A percentile compares a stretch with the other conserved stretches of the same genome.
These are phyloP conservation scores for Colletotrichum plurivorum DNA, from an alignment of 2,329 filamentous ascomycete genomes.

Conservation along the genomic window DNA sequence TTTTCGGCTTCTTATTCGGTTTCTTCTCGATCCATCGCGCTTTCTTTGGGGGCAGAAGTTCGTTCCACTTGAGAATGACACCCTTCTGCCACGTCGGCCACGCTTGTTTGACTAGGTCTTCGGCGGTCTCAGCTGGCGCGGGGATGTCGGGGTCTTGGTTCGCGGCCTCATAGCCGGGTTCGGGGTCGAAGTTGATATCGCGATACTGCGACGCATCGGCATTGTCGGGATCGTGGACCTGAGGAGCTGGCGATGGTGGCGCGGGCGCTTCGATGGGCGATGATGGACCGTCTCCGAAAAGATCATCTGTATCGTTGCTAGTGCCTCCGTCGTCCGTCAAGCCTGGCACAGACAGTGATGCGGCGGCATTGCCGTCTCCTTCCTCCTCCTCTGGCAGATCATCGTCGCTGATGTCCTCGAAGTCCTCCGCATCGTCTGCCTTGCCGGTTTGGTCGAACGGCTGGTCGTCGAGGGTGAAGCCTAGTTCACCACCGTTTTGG, in stretches of 20 bases:
- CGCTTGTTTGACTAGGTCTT: conserved; percentile 82
- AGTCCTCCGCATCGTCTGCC: conserved; percentile 93
- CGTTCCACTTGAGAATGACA: conserved; percentile 82
- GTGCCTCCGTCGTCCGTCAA: conserved; percentile 73
- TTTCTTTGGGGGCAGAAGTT: conserved; percentile 85
- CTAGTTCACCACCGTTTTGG: conserved; percentile 55
- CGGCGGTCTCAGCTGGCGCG: conserved; percentile 78
- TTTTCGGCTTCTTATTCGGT: conserved; percentile 83
- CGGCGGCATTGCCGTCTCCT: conserved; percentile 59
- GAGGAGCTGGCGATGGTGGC: conserved; percentile 60
- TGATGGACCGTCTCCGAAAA: conserved; percentile 75
- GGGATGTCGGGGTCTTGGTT: conserved; percentile 77
- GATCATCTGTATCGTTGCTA: conserved; percentile 74
- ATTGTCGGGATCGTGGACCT: conserved; percentile 56
- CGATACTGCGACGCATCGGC: conserved; percentile 55
- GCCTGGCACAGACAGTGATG: conserved; percentile 64
- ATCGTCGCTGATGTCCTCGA: conserved; percentile 90
- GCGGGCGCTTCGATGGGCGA: conserved; percentile 62
- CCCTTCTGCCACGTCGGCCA: conserved; percentile 87
- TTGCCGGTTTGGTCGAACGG: conserved; percentile 80
- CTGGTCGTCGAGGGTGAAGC: conserved; percentile 60
- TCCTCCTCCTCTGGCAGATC: conserved; percentile 88
- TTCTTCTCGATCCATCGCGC: conserved; percentile 84
- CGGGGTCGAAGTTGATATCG: conserved; percentile 64
- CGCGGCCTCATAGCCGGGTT: conserved; percentile 57